A percentile compares a stretch with the other conserved stretches of the same genome.
phyloP scores from a whole-genome alignment of 805 yeast genomes.

The Kazachstania kunashirensis region DNA sequence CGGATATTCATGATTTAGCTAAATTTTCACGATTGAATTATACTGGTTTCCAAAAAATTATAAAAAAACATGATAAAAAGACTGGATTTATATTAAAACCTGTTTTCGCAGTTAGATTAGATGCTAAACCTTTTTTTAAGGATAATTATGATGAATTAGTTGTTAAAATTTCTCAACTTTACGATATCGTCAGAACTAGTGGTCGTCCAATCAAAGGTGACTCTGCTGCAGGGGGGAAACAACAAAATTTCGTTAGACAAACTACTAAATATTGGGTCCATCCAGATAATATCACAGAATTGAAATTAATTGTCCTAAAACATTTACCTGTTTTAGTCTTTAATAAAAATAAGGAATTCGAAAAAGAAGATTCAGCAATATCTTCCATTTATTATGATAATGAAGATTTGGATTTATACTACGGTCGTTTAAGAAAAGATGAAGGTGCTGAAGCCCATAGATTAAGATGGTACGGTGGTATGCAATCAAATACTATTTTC shows the following conservation, averaged over 20 bases:
- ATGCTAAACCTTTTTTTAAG: constrained; percentile 90
- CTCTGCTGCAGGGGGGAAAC: constrained; percentile 94
- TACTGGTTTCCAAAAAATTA: constrained; percentile 93
- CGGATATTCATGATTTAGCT: constrained; percentile 94
- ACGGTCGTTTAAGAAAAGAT: constrained; percentile 88
- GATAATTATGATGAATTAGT: constrained; percentile 86
- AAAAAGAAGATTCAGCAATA: constrained; percentile 88
- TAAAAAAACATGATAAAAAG: constrained; percentile 91
- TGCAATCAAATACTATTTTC: constrained; percentile 83
- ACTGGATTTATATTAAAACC: constrained; percentile 78
- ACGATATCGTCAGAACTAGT: constrained; percentile 88
- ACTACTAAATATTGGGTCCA: constrained; percentile 99
- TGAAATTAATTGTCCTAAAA: constrained; percentile 82
- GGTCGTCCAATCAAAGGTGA: constrained; percentile 95
- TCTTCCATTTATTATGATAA: constrained; percentile 95
- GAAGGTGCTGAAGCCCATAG: constrained; percentile 99
- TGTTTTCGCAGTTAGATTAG: constrained; percentile 84
- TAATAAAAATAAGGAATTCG: constrained; percentile 91
- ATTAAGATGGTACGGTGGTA: constrained; percentile 98
- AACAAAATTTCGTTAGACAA: constrained; percentile 96
- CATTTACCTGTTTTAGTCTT: constrained; percentile 95
- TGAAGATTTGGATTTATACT: constrained; percentile 77
- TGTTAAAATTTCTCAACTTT: constrained; percentile 78
- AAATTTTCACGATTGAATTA: constrained; percentile 88
- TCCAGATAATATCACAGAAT: constrained; percentile 94